Evolutionary conservation across 2,329 filamentous ascomycete species (phyloP).

Genomic region (Monilinia laxa): DNA sequence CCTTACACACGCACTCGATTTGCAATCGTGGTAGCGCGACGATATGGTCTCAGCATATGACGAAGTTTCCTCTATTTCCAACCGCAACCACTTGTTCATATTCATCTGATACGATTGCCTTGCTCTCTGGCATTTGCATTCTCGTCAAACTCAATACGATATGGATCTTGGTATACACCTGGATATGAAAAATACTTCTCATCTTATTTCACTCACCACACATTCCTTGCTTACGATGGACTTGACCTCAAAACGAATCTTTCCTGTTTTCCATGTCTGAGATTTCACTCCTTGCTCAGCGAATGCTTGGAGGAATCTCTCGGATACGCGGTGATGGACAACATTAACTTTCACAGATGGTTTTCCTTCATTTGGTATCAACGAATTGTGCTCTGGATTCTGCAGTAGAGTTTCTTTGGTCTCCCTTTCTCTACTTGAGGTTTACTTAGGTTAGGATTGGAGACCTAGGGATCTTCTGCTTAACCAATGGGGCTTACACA

Average conservation of each 20-base stretch:
- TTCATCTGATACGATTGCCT: neutral
- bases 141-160: neutral
- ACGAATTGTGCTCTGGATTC: neutral
- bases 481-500: too few species aligned
- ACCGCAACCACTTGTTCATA: neutral
- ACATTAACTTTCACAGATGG: neutral
- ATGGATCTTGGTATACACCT: neutral
- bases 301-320: neutral
- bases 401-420: too few species aligned
- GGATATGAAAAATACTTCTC: neutral
- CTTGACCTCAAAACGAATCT: neutral
- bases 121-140: neutral
- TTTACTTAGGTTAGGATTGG: too few species aligned
- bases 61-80: neutral
- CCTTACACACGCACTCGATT: neutral
- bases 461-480: too few species aligned
- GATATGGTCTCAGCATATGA: neutral
- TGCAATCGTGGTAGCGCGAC: neutral
- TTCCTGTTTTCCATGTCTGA: neutral
- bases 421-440: too few species aligned
- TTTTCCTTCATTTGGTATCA: neutral
- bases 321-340: slow-evolving; percentile 7
- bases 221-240: neutral
- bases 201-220: neutral
- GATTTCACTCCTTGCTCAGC: neutral